Base-by-base conservation (phyloP, 129 eudicot species). In the Mikania micrantha region DNA sequence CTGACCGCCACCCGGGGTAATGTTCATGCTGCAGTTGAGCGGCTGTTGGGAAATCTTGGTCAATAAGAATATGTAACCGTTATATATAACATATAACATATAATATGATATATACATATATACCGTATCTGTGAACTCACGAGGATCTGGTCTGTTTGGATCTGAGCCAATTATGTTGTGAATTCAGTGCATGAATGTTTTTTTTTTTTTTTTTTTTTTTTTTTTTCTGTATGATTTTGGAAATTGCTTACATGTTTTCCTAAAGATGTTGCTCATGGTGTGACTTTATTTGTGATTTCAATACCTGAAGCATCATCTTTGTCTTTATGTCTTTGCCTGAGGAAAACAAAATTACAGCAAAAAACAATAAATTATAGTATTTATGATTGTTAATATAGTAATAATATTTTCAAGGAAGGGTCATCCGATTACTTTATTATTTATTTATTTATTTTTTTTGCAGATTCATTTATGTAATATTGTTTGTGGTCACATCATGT, bases 11-110 rank as follows among this genome's bases (percentile, higher is more conserved):
- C 92, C 12, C 44, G 81, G 61, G 97, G 97, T 19, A 87, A 87
- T 54, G 90, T 85, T 56, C 85, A 81, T 60, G 97, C 88, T 19
- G 95, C 97, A 2, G 92, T 87, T 24, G 95, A 87, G 71, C 80
- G 90, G 21, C 90, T 90, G 34, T 69, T 90, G 77, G 90, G 89
- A 63, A 87, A 80, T 74, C 86, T 70, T 42, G 91, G 87, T 66
- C 78, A 76, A 75, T 90, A 83, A 66, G 39, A 29, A 8, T 10
- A 13, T 63, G 20, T 60, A 32, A 60, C 56, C 13, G 71, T 50
- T 65, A 42, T 40, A 65, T 64, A 73, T 69, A 28, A n/a, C n/a
- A n/a, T n/a, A n/a, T n/a, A n/a, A n/a, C 4, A 56, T 53, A 65
- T 38, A 39, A 25, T 57, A 74, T 47, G 38, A 50, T 54, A 71